A percentile compares a stretch with the other conserved stretches of the same genome.
Evolutionary conservation across 805 yeast genomes (phyloP).

Genomic region (Tetrapisispora phaffii): DNA sequence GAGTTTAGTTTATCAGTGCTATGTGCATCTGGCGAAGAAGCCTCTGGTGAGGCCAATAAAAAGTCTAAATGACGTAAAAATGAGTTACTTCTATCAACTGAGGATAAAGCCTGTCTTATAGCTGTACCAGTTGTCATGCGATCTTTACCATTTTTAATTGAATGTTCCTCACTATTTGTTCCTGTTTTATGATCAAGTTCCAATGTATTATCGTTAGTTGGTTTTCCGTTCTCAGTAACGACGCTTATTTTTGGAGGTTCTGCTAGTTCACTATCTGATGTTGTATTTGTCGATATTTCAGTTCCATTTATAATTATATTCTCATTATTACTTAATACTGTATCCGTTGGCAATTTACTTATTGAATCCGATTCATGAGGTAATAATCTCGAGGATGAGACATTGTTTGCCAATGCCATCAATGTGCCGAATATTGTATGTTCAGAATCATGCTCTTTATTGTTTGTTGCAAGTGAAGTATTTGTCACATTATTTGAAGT

Average conservation of each 20-base stretch:
- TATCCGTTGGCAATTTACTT: not conserved
- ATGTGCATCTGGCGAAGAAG: not conserved
- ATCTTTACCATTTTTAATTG: not conserved
- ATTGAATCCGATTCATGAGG: not conserved
- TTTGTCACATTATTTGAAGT: not conserved
- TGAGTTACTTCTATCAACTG: conserved; percentile 18
- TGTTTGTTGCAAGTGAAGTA: not conserved
- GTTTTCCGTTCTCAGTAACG: not conserved
- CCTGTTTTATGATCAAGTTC: not conserved
- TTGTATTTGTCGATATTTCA: not conserved
- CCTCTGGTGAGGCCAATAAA: conserved; percentile 19
- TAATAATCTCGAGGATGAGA: not conserved
- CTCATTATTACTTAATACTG: not conserved
- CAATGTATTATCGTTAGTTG: not conserved
- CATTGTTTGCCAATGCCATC: conserved; percentile 40
- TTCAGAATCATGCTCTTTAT: conserved; percentile 2
- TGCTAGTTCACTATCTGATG: not conserved
- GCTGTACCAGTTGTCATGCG: conserved; percentile 2
- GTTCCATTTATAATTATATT: conserved; percentile 1
- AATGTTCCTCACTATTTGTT: not conserved
- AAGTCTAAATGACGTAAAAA: conserved; percentile 32
- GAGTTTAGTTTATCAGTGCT: not conserved
- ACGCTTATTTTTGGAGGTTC: not conserved
- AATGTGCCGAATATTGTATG: conserved; percentile 37
- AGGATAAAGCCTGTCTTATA: conserved; percentile 9